Conservation (phyloP, 2,329 filamentous ascomycete genomes). For the Sarocladiaceae sp. region DNA sequence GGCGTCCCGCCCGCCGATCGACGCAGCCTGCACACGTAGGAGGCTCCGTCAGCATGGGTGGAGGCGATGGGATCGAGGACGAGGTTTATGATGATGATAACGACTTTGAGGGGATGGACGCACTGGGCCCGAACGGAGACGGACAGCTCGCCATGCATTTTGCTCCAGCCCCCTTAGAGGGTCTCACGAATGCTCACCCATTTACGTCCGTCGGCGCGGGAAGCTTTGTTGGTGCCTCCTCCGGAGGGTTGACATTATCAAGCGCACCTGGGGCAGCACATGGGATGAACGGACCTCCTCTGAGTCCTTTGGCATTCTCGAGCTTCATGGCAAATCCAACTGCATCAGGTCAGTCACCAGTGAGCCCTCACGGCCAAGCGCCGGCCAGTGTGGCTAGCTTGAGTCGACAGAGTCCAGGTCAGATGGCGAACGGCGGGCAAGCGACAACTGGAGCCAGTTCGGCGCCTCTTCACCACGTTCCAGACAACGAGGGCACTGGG, state of each 20-base stretch:
- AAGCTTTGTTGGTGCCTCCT: too few species aligned
- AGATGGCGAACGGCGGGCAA: constrained; percentile 15
- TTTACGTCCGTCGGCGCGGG: too few species aligned
- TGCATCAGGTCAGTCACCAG: constrained; percentile 14
- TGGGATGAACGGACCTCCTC: background rate
- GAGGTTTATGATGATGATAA: constrained; percentile 40
- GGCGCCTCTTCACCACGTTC: constrained; percentile 26
- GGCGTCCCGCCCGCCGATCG: background rate
- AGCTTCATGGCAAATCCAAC: constrained; percentile 23
- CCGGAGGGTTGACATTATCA: too few species aligned
- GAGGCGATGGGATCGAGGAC: constrained; percentile 33
- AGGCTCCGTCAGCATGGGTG: constrained; percentile 10
- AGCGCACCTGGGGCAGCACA: background rate
- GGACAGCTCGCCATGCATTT: background rate
- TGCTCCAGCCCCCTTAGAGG: background rate
- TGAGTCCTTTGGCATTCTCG: constrained; percentile 8
- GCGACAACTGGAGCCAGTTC: constrained; percentile 28
- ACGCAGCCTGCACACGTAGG: background rate
- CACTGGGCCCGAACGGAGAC: constrained; percentile 12
- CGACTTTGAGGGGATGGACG: constrained; percentile 34
- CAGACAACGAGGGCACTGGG: constrained; percentile 3
- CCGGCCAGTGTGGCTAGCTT: constrained; percentile 17
- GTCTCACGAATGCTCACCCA: background rate
- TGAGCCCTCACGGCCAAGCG: constrained; percentile 15
- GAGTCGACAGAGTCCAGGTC: background rate